Percentiles rank a stretch among this genome's conserved stretches.
These are phyloP conservation scores for Echinosphaeria canescens DNA, from an alignment of 2,329 filamentous ascomycete genomes.

Conservation along the genomic window DNA sequence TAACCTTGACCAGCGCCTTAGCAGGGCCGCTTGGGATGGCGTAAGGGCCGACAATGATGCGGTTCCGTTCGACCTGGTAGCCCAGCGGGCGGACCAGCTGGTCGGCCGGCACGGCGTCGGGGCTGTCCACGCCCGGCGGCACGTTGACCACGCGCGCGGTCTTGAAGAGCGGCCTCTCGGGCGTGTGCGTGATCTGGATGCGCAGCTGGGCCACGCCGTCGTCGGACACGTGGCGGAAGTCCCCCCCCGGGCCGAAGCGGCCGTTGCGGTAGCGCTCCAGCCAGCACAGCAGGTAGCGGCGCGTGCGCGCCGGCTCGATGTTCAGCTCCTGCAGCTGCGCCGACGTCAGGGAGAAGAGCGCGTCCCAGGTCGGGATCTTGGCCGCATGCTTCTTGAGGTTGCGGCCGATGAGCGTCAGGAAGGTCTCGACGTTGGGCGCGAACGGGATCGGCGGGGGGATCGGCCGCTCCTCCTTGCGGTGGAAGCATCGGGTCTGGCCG, in stretches of 20 bases:
- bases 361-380: conserved; percentile 82
- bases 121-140: conserved; percentile 18
- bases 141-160: conserved; percentile 32
- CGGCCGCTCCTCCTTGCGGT: conserved; percentile 15
- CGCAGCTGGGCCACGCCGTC: conserved; percentile 28
- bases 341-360: conserved; percentile 66
- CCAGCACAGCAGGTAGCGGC: conserved; percentile 75
- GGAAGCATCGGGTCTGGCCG: conserved; percentile 21
- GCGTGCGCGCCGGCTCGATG: conserved; percentile 63
- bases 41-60: conserved; percentile 54
- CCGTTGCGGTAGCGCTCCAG: conserved; percentile 66
- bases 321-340: conserved; percentile 63
- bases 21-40: conserved; percentile 44
- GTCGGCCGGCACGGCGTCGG: conserved; percentile 10
- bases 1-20: conserved; percentile 44
- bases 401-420: conserved; percentile 81
- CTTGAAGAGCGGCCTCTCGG: conserved; percentile 14
- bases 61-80: conserved; percentile 45
- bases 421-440: conserved; percentile 65
- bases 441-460: conserved; percentile 61
- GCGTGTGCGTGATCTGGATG: conserved; percentile 15
- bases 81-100: conserved; percentile 32
- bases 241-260: conserved; percentile 61
- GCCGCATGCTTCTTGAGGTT: conserved; percentile 59
- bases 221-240: conserved; percentile 51